Evolutionary conservation across 2,329 filamentous ascomycete genomes (phyloP), one percentile per base, ranked within the genome.

Genomic region (Orbilia quercus): DNA sequence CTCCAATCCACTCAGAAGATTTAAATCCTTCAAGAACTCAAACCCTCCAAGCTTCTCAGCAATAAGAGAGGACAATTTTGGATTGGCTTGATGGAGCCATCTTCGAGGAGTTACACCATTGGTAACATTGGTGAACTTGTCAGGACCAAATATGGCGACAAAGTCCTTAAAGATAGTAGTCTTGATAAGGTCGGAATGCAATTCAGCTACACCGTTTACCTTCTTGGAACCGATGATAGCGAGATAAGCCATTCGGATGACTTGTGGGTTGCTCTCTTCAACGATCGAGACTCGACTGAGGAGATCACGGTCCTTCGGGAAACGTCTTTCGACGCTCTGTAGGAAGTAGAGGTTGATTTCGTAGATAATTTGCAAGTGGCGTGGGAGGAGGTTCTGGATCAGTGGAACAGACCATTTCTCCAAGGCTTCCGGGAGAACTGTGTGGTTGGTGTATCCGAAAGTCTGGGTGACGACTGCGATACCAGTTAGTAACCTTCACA

Each of bases 91-190:
- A 83, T 99, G 93, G 67, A 99, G 85, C 95, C 95, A 99, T 80
- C 95, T 87, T 78, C 95, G 87, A 9, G 95, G 95, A 0, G 95
- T 99, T 80, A 99, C 96, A 70, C 95, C 95, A 81, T 99, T 99
- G 76, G 95, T 99, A 76, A 99, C 94, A 78, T 99, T 99, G 67
- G 91, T 96, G 82, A 99, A 99, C 82, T 97, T 97, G 85, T 99
- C 95, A 0, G 90, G 90, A 1, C 95, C 95, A 78, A 95, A 99
- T 76, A 99, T 91, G 77, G 88, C 86, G 71, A 99, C 94, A 81
- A 99, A 99, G 81, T 99, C 95, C 82, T 95, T 97, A 88, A 99
- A 98, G 77, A 99, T 96, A n/a, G 95, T 99, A 0, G 93, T 96
- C 84, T 95, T 95, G 84, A 99, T 96, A 69, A 99, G 85, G 80